Evolutionary conservation across 495 filamentous ascomycete species (phyloP).

Genomic region (Podospora fimiseda): DNA sequence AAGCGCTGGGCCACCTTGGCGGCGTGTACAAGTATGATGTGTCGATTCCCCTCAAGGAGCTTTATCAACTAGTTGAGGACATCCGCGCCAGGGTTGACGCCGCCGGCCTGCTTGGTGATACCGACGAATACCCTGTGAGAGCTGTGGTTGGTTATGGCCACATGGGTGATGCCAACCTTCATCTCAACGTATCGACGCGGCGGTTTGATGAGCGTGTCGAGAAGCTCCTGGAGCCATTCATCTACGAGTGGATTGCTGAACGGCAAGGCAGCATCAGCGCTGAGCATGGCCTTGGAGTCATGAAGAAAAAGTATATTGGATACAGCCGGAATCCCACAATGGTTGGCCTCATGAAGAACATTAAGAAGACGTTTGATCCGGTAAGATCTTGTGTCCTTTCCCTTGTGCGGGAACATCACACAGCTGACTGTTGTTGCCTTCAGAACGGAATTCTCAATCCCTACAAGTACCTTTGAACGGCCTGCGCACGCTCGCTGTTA

Average conservation of each 20-base stretch:
- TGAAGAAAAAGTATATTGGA: slow-evolving; percentile 89
- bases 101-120: slow-evolving; percentile 70
- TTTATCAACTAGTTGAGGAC: slow-evolving; percentile 87
- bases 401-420: background rate
- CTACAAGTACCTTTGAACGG: slow-evolving; percentile 64
- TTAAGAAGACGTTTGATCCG: slow-evolving; percentile 88
- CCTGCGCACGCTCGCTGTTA: background rate
- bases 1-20: slow-evolving; percentile 81
- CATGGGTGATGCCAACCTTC: slow-evolving; percentile 94
- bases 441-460: slow-evolving; percentile 86
- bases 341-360: slow-evolving; percentile 83
- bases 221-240: slow-evolving; percentile 83
- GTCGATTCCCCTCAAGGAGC: slow-evolving; percentile 80
- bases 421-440: background rate
- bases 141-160: slow-evolving; percentile 94
- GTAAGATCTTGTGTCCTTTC: slow-evolving; percentile 47
- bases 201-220: slow-evolving; percentile 85
- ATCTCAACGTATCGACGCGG: slow-evolving; percentile 79
- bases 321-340: slow-evolving; percentile 86
- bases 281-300: slow-evolving; percentile 88
- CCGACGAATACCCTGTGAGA: slow-evolving; percentile 71
- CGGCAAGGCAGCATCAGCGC: slow-evolving; percentile 88
- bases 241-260: slow-evolving; percentile 92
- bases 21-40: slow-evolving; percentile 98
- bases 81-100: slow-evolving; percentile 60